phyloP scores from a whole-genome alignment of 106 monocot genomes.

The Allium sativum region DNA sequence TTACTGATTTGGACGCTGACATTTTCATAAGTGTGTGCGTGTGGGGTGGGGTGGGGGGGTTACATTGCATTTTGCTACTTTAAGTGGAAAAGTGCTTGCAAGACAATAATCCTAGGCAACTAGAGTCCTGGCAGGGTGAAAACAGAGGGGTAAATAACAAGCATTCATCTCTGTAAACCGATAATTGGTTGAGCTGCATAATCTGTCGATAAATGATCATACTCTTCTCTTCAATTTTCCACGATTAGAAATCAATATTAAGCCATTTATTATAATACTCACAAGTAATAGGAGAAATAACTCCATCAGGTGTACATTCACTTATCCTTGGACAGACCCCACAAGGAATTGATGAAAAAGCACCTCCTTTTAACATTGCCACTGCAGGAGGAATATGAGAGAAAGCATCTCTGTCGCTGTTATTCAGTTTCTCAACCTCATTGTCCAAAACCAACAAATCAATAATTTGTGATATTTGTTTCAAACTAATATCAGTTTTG shows the following conservation, averaged over 20 bases:
- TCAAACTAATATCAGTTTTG: conserved; percentile 11
- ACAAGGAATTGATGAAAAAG: conserved; percentile 49
- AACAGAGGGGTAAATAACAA: too few relatives aligned
- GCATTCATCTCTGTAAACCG: too few relatives aligned
- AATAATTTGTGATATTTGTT: conserved; percentile 48
- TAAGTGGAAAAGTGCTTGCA: too few relatives aligned
- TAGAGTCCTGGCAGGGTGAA: too few relatives aligned
- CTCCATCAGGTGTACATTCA: conserved; percentile 66
- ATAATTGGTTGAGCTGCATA: too few relatives aligned
- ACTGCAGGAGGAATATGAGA: conserved; percentile 20
- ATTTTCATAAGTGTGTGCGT: too few relatives aligned
- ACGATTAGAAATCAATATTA: conserved; percentile 26
- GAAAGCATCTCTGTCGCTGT: conserved; percentile 50
- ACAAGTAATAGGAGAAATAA: conserved; percentile 59
- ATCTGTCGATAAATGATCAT: too few relatives aligned
- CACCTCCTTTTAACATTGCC: conserved; percentile 14
- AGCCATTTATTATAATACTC: conserved; percentile 68
- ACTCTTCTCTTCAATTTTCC: too few relatives aligned
- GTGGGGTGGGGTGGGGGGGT: too few relatives aligned
- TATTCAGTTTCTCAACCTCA: conserved; percentile 50
- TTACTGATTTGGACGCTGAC: too few relatives aligned
- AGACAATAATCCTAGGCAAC: too few relatives aligned
- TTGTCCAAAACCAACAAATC: conserved; percentile 44
- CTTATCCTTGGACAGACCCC: conserved; percentile 58
- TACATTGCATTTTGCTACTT: too few relatives aligned